phyloP scores from a whole-genome alignment of 2,329 filamentous ascomycete species.

The Acarospora socialis region DNA sequence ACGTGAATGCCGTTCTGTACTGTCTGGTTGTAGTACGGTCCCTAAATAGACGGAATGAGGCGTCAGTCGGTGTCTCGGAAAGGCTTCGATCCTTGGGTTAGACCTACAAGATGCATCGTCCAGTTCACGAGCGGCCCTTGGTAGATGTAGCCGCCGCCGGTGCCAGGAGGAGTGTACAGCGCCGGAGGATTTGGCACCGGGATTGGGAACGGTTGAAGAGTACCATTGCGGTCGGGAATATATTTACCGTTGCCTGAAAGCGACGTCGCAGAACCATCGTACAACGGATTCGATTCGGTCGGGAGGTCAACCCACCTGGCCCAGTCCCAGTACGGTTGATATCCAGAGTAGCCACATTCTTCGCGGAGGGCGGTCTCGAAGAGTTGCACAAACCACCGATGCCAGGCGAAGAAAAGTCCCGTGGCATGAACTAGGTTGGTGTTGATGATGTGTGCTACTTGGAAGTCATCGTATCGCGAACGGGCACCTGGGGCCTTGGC shows the following conservation, averaged over 20 bases:
- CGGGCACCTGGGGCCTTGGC: conserved; percentile 28
- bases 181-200: conserved; percentile 22
- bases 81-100: too few species aligned
- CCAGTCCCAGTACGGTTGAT: conserved; percentile 35
- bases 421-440: conserved; percentile 30
- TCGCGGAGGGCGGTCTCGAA: conserved; percentile 22
- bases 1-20: too few species aligned
- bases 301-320: conserved; percentile 24
- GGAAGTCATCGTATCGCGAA: conserved; percentile 38
- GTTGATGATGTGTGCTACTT: conserved; percentile 35
- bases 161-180: conserved; percentile 27
- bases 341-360: conserved; percentile 27
- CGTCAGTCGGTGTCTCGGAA: too few species aligned
- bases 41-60: too few species aligned
- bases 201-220: conserved; percentile 8
- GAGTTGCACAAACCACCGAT: conserved; percentile 21
- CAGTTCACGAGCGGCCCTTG: too few species aligned
- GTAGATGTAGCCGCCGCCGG: too few species aligned
- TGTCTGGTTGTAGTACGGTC: too few species aligned
- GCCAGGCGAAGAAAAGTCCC: conserved; percentile 23
- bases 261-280: conserved; percentile 34
- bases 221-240: conserved; percentile 16
- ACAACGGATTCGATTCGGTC: conserved; percentile 31
- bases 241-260: conserved; percentile 32
- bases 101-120: too few species aligned